phyloP scores from a whole-genome alignment of 768 basidiomycete species.

The Boletus sp. region DNA sequence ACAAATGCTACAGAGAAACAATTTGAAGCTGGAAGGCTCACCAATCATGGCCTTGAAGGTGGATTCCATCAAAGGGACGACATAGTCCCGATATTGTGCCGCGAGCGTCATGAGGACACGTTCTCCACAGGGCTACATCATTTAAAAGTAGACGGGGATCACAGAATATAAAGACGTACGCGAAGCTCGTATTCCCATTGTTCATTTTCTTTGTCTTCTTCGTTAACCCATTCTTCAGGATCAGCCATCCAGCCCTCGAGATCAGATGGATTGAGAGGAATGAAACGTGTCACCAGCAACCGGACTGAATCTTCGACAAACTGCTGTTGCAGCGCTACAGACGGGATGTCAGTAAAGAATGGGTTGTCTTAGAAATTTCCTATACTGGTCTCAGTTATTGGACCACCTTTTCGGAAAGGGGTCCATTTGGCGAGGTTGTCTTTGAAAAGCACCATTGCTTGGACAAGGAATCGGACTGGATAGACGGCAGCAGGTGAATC shows the following conservation, averaged over 20 bases:
- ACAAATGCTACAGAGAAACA: not conserved
- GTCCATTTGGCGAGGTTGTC: slow-evolving; percentile 81
- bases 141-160: not conserved
- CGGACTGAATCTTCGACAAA: slow-evolving; percentile 74
- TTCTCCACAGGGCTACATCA: slow-evolving; percentile 81
- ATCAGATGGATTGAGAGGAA: slow-evolving; percentile 81
- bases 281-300: slow-evolving; percentile 77
- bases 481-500: slow-evolving; percentile 64
- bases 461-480: slow-evolving; percentile 78
- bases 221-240: slow-evolving; percentile 93
- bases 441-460: slow-evolving; percentile 84
- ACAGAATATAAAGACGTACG: slow-evolving; percentile 44
- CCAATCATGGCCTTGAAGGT: slow-evolving; percentile 63
- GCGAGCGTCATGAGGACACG: slow-evolving; percentile 83
- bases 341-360: slow-evolving; percentile 11
- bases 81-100: slow-evolving; percentile 64
- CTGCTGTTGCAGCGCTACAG: slow-evolving; percentile 57
- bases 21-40: slow-evolving; percentile 25
- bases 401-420: slow-evolving; percentile 58
- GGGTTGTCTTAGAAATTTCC: not conserved
- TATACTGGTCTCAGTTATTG: slow-evolving; percentile 58
- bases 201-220: slow-evolving; percentile 86
- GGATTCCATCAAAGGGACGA: slow-evolving; percentile 61
- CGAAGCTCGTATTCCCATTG: slow-evolving; percentile 93
- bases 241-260: slow-evolving; percentile 82